Conservation (phyloP, 345 rosid genomes). For the Draba incana region DNA sequence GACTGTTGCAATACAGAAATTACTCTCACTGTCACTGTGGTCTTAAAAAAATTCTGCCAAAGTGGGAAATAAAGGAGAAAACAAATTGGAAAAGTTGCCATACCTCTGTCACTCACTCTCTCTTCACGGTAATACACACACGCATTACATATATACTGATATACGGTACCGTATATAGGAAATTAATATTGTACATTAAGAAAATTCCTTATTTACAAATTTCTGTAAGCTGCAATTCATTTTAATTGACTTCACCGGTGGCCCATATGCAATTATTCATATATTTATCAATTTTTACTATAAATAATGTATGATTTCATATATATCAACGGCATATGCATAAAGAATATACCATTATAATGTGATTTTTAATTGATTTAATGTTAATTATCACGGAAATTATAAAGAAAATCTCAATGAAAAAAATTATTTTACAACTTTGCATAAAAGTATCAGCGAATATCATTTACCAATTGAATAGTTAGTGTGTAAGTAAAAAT, state of each 20-base stretch:
- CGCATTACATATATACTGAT: too few species aligned
- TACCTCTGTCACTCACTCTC: slow-evolving; percentile 35
- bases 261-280: slow-evolving; percentile 13
- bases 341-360: too few species aligned
- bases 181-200: not conserved
- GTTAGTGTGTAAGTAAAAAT: slow-evolving; percentile 6
- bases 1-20: slow-evolving; percentile 1
- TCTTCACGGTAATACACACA: slow-evolving; percentile 4
- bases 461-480: slow-evolving; percentile 1
- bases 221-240: slow-evolving; percentile 22
- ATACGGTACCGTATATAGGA: not conserved
- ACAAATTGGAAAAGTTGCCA: slow-evolving; percentile 35
- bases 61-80: slow-evolving; percentile 4
- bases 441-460: not conserved
- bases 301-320: too few species aligned
- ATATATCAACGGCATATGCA: too few species aligned
- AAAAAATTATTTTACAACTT: too few species aligned
- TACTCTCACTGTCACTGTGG: slow-evolving; percentile 24
- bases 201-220: not conserved
- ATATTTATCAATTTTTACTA: not conserved
- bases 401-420: too few species aligned
- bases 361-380: too few species aligned
- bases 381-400: too few species aligned
- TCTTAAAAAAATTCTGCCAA: slow-evolving; percentile 22
- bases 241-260: slow-evolving; percentile 22